A percentile compares a stretch with the other conserved stretches of the same genome.
Conservation (phyloP, 2,329 filamentous ascomycete genomes). For the Beauveria sp. region DNA sequence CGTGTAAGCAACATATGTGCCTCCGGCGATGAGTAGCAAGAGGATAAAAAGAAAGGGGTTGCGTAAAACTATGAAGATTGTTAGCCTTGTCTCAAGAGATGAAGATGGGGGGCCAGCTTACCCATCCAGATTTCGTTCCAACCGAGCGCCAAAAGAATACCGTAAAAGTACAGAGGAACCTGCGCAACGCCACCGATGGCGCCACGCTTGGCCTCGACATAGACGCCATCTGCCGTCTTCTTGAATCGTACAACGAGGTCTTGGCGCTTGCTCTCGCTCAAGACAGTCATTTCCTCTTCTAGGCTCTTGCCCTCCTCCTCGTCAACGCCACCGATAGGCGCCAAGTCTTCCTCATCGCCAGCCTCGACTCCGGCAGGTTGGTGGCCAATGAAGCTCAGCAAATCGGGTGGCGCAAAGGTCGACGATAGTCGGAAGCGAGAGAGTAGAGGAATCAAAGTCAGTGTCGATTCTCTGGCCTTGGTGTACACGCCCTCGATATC, state of each 20-base stretch:
- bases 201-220: conserved; percentile 94
- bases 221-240: conserved; percentile 95
- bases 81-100: conserved; percentile 10
- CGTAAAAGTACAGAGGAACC: conserved; percentile 92
- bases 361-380: conserved; percentile 66
- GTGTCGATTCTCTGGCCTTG: conserved; percentile 81
- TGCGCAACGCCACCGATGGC: conserved; percentile 93
- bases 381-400: conserved; percentile 74
- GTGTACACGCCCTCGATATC: conserved; percentile 97
- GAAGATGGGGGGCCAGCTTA: conserved; percentile 38
- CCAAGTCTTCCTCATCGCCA: conserved; percentile 83
- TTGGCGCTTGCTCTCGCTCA: conserved; percentile 82
- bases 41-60: conserved; percentile 92
- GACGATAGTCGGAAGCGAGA: conserved; percentile 72
- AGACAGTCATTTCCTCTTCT: conserved; percentile 93
- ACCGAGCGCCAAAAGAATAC: conserved; percentile 78
- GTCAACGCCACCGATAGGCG: conserved; percentile 86
- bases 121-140: conserved; percentile 97
- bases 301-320: conserved; percentile 91
- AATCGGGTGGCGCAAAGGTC: conserved; percentile 70
- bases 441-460: conserved; percentile 83
- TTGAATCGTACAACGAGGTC: conserved; percentile 94
- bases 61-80: conserved; percentile 60
- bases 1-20: conserved; percentile 82
- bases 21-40: conserved; percentile 66